phyloP scores from a whole-genome alignment of 306 rosid species.

The Lithocarpus polystachyus region DNA sequence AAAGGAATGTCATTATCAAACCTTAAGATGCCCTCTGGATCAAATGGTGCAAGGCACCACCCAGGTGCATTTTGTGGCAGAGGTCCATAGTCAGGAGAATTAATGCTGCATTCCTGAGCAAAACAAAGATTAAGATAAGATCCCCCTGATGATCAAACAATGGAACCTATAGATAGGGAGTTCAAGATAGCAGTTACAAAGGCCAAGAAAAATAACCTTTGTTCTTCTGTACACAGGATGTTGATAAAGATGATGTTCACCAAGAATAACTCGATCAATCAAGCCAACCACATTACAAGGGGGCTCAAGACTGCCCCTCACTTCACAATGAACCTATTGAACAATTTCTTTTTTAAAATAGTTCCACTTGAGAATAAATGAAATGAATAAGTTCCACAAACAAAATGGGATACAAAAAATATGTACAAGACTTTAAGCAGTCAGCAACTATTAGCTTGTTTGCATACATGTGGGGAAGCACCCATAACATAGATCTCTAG shows the following conservation, averaged over 20 bases:
- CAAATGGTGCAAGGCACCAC: slow-evolving; percentile 87
- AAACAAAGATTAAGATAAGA: slow-evolving; percentile 20
- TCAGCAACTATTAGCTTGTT: background rate
- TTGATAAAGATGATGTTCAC: slow-evolving; percentile 66
- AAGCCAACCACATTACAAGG: slow-evolving; percentile 75
- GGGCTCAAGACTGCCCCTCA: slow-evolving; percentile 77
- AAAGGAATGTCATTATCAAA: slow-evolving; percentile 17
- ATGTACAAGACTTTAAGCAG: background rate
- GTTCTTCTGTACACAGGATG: slow-evolving; percentile 77
- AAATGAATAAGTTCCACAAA: background rate
- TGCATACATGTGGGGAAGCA: background rate
- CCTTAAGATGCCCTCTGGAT: slow-evolving; percentile 81
- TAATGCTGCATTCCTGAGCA: slow-evolving; percentile 70
- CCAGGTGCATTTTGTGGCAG: slow-evolving; percentile 63
- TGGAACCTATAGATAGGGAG: background rate
- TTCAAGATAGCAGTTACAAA: slow-evolving; percentile 15
- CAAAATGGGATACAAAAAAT: background rate
- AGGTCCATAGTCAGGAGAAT: slow-evolving; percentile 80
- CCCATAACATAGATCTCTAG: background rate
- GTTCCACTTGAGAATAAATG: slow-evolving; percentile 4
- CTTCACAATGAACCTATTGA: slow-evolving; percentile 59
- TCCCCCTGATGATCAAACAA: slow-evolving; percentile 13
- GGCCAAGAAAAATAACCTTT: slow-evolving; percentile 39
- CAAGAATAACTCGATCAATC: slow-evolving; percentile 64
- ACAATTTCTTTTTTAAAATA: slow-evolving; percentile 13